Evolutionary conservation across 2,329 filamentous ascomycete species (phyloP).

Genomic region (Beauveria sp.): DNA sequence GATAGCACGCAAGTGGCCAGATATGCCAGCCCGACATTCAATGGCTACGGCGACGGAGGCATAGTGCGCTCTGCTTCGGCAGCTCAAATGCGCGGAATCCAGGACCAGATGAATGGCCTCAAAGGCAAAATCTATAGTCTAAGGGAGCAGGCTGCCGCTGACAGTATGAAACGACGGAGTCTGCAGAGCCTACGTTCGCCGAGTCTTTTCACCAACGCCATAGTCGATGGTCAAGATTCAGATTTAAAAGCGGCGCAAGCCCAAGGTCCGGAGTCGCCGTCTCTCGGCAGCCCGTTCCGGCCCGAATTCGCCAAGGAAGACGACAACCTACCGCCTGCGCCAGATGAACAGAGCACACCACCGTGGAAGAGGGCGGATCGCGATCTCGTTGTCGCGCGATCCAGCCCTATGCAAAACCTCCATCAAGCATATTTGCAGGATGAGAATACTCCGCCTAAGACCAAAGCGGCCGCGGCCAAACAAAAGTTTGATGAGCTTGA

Average conservation of each 20-base stretch:
- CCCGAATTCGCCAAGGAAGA: slow-evolving; percentile 8
- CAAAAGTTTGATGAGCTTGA: slow-evolving; percentile 21
- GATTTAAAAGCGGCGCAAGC: slow-evolving; percentile 15
- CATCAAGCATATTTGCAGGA: slow-evolving; percentile 12
- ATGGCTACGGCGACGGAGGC: slow-evolving; percentile 36
- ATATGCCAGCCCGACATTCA: slow-evolving; percentile 38
- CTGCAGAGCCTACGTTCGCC: slow-evolving; percentile 66
- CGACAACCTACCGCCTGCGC: slow-evolving; percentile 1
- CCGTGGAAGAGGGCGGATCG: background rate
- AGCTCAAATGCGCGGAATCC: slow-evolving; percentile 65
- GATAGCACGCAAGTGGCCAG: slow-evolving; percentile 27
- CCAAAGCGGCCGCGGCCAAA: slow-evolving; percentile 16
- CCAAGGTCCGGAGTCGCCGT: slow-evolving; percentile 12
- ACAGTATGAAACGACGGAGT: slow-evolving; percentile 70
- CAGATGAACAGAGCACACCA: background rate
- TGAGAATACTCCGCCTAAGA: slow-evolving; percentile 5
- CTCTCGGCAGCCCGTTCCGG: slow-evolving; percentile 10
- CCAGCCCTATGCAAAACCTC: slow-evolving; percentile 12
- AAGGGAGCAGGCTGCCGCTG: slow-evolving; percentile 69
- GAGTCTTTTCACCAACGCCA: slow-evolving; percentile 71
- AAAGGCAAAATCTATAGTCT: slow-evolving; percentile 78
- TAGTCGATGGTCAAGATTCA: slow-evolving; percentile 22
- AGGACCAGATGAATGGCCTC: slow-evolving; percentile 77
- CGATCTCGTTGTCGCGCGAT: slow-evolving; percentile 1
- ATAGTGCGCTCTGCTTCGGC: slow-evolving; percentile 62